Conservation (phyloP, 192 early-diverging fungal genomes). For the Umbelopsis sp. region DNA sequence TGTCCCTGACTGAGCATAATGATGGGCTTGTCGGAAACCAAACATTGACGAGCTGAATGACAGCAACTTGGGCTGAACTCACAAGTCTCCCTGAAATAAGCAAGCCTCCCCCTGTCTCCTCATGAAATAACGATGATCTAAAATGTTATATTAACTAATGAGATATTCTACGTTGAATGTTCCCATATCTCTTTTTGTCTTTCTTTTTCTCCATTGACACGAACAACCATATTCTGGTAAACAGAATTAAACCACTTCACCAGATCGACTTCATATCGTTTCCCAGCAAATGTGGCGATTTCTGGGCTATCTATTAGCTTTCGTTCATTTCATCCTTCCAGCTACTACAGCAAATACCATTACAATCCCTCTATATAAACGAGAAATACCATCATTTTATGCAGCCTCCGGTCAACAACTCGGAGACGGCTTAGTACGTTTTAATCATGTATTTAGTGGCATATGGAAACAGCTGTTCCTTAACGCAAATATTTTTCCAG, state of each 20-base stretch:
- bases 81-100: conserved; percentile 2
- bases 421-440: conserved; percentile 5
- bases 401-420: not conserved
- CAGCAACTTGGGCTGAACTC: not conserved
- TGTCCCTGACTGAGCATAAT: too few species aligned
- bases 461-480: not conserved
- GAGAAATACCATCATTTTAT: conserved; percentile 8
- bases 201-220: not conserved
- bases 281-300: conserved; percentile 6
- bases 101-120: conserved; percentile 2
- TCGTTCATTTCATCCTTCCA: conserved; percentile 9
- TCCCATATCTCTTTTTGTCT: not conserved
- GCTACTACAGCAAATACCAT: not conserved
- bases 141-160: conserved; percentile 1
- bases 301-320: not conserved
- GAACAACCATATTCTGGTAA: not conserved
- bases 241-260: not conserved
- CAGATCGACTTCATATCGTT: too few species aligned
- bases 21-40: not conserved
- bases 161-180: not conserved
- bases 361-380: conserved; percentile 12
- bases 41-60: not conserved
- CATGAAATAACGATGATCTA: not conserved
- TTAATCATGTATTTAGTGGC: not conserved
- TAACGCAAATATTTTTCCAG: conserved; percentile 40